Percentiles rank a stretch among this genome's conserved stretches.
Conservation (phyloP, 371 early-diverging fungal species). For the Rhizopus microsporus region DNA sequence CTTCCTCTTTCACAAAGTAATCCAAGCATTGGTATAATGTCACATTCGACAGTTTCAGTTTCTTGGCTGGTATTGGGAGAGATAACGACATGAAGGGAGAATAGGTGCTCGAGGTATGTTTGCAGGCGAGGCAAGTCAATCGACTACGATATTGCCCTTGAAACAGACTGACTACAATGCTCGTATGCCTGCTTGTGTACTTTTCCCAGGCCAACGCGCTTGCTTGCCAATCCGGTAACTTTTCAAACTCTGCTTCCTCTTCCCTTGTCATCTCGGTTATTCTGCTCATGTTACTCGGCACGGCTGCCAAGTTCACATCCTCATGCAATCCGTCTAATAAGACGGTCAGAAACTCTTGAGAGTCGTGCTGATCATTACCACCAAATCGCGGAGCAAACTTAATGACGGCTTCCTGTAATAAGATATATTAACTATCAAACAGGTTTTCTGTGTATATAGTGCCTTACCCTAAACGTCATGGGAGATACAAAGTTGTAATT, state of each 20-base stretch:
- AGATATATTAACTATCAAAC: background rate
- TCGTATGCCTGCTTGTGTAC: constrained; percentile 77
- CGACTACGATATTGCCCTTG: constrained; percentile 85
- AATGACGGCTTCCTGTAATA: constrained; percentile 51
- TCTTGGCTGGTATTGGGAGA: constrained; percentile 81
- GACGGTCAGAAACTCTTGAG: constrained; percentile 75
- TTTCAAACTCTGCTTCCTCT: constrained; percentile 46
- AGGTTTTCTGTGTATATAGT: constrained; percentile 12
- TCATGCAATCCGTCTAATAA: constrained; percentile 79
- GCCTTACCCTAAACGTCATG: constrained; percentile 47
- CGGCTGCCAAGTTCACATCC: constrained; percentile 58
- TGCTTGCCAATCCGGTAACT: constrained; percentile 53
- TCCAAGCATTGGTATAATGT: constrained; percentile 82
- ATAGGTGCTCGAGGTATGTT: constrained; percentile 85
- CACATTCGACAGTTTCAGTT: constrained; percentile 35
- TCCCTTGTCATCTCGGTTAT: background rate
- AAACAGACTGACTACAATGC: constrained; percentile 90
- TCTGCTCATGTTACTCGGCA: too few relatives aligned
- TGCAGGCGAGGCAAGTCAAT: constrained; percentile 83
- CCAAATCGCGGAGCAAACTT: constrained; percentile 68
- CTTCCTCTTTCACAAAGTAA: constrained; percentile 82
- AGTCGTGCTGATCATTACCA: constrained; percentile 78
- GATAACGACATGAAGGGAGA: constrained; percentile 92
- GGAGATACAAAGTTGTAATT: constrained; percentile 55
- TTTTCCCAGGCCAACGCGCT: constrained; percentile 77